Evolutionary conservation across 257 asterid genomes (phyloP).

Genomic region (Orobanche coerulescens): DNA sequence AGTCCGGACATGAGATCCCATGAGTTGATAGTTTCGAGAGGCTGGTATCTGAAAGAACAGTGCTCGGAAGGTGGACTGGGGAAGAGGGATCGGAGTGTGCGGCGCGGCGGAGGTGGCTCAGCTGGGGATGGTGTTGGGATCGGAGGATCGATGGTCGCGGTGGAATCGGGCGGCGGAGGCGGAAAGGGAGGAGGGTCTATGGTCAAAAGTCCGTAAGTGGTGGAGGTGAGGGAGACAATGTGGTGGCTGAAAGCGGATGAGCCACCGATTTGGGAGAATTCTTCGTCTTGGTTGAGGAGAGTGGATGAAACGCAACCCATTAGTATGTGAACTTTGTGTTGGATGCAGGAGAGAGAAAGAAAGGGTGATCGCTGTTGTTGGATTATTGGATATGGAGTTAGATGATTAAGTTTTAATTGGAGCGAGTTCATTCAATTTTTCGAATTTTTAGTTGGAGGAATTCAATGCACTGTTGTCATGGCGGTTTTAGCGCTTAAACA

Average conservation of each 20-base stretch:
- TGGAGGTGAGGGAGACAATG: conserved; percentile 92
- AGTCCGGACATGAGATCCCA: conserved; percentile 95
- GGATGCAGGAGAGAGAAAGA: not conserved
- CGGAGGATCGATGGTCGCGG: conserved; percentile 21
- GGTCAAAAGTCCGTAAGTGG: conserved; percentile 75
- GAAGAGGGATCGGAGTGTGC: conserved; percentile 59
- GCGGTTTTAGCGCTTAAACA: conserved; percentile 19
- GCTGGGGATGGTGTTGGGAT: conserved; percentile 26
- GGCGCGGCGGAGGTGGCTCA: conserved; percentile 44
- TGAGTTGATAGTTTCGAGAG: conserved; percentile 58
- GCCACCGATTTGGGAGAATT: conserved; percentile 65
- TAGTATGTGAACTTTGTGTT: not conserved
- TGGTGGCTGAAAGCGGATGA: conserved; percentile 76
- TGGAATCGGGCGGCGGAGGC: too few species aligned
- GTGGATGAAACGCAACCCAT: conserved; percentile 96
- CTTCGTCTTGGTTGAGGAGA: conserved; percentile 58
- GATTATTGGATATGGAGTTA: too few species aligned
- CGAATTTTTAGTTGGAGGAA: not conserved
- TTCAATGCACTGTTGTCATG: not conserved
- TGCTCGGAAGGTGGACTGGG: conserved; percentile 51
- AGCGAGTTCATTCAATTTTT: conserved; percentile 22
- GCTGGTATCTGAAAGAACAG: conserved; percentile 29
- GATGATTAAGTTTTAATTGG: not conserved
- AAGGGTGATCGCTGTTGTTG: not conserved
- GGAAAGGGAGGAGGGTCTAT: conserved; percentile 43